phyloP scores from a whole-genome alignment of 1,284 basidiomycete genomes.

The Phaffia rhodozyma region DNA sequence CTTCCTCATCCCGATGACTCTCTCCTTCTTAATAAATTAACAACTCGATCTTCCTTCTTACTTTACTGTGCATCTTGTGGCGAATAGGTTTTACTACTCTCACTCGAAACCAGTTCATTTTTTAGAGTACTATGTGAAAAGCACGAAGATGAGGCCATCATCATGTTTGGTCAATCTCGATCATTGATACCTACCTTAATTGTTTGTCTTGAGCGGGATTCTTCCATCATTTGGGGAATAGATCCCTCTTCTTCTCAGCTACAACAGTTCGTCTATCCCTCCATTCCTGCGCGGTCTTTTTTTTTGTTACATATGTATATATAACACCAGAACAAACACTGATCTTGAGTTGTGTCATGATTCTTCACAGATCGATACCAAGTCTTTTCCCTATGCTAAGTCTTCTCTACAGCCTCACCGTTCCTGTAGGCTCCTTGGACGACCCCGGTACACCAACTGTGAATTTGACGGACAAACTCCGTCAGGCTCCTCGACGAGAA shows the following conservation, averaged over 20 bases:
- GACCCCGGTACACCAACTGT: too few species aligned
- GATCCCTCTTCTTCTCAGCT: neutral
- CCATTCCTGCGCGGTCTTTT: neutral
- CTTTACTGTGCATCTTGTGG: neutral
- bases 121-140: conserved; percentile 2
- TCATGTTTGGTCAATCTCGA: neutral
- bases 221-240: conserved; percentile 3
- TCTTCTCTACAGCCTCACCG: neutral
- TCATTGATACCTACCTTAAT: conserved; percentile 6
- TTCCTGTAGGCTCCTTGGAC: neutral
- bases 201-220: conserved; percentile 2
- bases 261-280: neutral
- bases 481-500: neutral
- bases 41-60: too few species aligned
- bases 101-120: conserved; percentile 8
- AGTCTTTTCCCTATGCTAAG: neutral
- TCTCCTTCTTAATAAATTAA: too few species aligned
- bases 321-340: neutral
- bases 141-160: conserved; percentile 5
- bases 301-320: neutral
- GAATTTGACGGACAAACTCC: neutral
- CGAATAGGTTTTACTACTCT: neutral
- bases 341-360: neutral
- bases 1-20: neutral
- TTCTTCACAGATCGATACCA: neutral